A percentile compares a stretch with the other conserved stretches of the same genome.
Evolutionary conservation across 371 early-diverging fungal genomes (phyloP).

Genomic region (Apophysomyces ossiformis): DNA sequence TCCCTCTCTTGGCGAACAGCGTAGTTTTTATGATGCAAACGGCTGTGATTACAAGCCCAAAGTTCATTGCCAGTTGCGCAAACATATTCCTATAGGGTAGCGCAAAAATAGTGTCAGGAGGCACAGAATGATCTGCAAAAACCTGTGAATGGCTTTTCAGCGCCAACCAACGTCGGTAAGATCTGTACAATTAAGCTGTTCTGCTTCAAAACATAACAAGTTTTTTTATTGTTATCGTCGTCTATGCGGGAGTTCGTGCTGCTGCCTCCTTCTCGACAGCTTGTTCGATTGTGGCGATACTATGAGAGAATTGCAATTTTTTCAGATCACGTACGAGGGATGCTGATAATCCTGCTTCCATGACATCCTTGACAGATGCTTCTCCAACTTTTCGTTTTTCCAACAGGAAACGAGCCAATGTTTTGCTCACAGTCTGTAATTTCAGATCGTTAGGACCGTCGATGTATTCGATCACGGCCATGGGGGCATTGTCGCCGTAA

Average conservation of each 20-base stretch:
- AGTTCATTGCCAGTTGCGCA: background rate
- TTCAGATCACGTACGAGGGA: constrained; percentile 45
- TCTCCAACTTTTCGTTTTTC: constrained; percentile 15
- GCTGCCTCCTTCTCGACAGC: constrained; percentile 37
- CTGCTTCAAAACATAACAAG: too few species aligned
- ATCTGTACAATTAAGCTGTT: too few species aligned
- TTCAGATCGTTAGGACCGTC: constrained; percentile 67
- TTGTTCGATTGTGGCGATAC: constrained; percentile 31
- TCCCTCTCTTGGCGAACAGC: background rate
- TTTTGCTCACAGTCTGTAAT: constrained; percentile 55
- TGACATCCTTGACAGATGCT: constrained; percentile 33
- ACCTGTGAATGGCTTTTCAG: too few species aligned
- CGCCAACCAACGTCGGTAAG: too few species aligned
- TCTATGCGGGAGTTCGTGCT: constrained; percentile 4
- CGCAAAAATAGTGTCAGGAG: too few species aligned
- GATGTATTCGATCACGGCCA: constrained; percentile 89
- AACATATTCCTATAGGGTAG: too few species aligned
- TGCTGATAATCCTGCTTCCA: constrained; percentile 37
- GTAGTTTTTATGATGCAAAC: background rate
- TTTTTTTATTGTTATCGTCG: background rate
- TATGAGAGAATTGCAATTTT: constrained; percentile 46
- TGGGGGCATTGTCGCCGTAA: constrained; percentile 87
- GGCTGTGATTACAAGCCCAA: background rate
- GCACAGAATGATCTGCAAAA: too few species aligned
- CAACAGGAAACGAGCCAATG: constrained; percentile 42